Evolutionary conservation across 2,329 filamentous ascomycete species (phyloP).

Genomic region (Colletotrichum viniferum): DNA sequence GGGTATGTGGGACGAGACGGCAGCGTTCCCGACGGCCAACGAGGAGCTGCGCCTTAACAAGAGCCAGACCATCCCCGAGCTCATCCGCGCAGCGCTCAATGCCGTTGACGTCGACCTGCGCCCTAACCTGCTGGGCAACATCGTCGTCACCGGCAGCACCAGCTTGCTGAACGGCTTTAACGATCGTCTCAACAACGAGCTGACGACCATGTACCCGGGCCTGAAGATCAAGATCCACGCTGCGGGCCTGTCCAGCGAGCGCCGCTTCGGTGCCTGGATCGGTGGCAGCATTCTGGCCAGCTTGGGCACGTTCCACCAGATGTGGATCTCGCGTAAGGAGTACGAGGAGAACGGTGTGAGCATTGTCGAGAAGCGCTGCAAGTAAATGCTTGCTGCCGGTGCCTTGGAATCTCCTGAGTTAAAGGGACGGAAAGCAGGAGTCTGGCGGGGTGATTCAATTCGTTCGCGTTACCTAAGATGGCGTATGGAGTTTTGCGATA

Average conservation of each 20-base stretch:
- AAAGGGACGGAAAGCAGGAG: constrained; percentile 9
- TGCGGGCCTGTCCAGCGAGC: constrained; percentile 82
- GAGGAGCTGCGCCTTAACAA: constrained; percentile 57
- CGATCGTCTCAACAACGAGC: constrained; percentile 85
- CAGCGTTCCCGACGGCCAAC: constrained; percentile 60
- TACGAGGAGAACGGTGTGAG: constrained; percentile 92
- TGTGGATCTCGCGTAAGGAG: constrained; percentile 98
- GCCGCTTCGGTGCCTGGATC: constrained; percentile 94
- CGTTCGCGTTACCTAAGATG: neutral
- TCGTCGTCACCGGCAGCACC: constrained; percentile 90
- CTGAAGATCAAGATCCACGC: constrained; percentile 88
- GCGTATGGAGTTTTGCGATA: constrained; percentile 19
- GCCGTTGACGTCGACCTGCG: constrained; percentile 90
- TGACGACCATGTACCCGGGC: constrained; percentile 81
- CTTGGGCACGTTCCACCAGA: constrained; percentile 96
- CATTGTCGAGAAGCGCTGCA: constrained; percentile 96
- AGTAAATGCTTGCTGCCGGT: constrained; percentile 53
- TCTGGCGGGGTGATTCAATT: constrained; percentile 7
- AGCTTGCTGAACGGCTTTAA: constrained; percentile 90
- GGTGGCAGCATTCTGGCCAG: constrained; percentile 95
- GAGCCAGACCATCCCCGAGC: constrained; percentile 80
- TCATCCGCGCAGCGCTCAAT: constrained; percentile 78
- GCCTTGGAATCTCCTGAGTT: neutral
- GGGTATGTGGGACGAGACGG: constrained; percentile 87
- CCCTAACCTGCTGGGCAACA: constrained; percentile 81